Percentiles rank a stretch among this genome's conserved stretches.
These are phyloP conservation scores for Solanum etuberosum DNA, from an alignment of 257 asterid genomes.

Conservation along the genomic window DNA sequence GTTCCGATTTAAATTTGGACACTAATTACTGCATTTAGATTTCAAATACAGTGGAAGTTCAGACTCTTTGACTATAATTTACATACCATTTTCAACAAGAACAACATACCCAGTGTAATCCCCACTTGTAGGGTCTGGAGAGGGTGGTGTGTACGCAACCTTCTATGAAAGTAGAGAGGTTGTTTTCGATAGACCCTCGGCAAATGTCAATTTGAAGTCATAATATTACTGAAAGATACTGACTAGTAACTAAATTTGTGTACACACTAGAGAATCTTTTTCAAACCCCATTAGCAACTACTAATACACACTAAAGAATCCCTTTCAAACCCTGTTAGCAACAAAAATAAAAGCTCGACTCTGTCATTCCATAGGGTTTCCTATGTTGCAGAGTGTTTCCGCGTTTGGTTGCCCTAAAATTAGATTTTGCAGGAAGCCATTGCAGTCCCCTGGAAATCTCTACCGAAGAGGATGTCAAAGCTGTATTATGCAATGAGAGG, in stretches of 20 bases:
- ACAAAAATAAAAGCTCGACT: neutral
- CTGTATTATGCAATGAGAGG: conserved; percentile 89
- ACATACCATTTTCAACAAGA: neutral
- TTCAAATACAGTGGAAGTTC: neutral
- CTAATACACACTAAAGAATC: neutral
- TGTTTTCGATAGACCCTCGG: neutral
- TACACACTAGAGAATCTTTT: neutral
- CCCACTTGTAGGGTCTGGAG: neutral
- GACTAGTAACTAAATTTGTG: neutral
- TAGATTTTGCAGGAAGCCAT: conserved; percentile 59
- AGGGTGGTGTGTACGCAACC: neutral
- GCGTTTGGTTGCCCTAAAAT: neutral
- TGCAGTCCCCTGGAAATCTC: conserved; percentile 80
- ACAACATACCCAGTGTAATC: neutral
- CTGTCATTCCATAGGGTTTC: neutral
- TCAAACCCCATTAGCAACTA: neutral
- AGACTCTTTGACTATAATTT: neutral
- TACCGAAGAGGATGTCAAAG: conserved; percentile 76
- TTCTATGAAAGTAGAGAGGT: neutral
- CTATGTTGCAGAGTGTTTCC: neutral
- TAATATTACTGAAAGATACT: neutral
- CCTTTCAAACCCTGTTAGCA: neutral
- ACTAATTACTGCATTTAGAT: neutral
- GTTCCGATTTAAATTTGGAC: neutral
- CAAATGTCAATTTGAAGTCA: neutral